Evolutionary conservation across 2,329 filamentous ascomycete species (phyloP).

Genomic region (Alternaria sp.): DNA sequence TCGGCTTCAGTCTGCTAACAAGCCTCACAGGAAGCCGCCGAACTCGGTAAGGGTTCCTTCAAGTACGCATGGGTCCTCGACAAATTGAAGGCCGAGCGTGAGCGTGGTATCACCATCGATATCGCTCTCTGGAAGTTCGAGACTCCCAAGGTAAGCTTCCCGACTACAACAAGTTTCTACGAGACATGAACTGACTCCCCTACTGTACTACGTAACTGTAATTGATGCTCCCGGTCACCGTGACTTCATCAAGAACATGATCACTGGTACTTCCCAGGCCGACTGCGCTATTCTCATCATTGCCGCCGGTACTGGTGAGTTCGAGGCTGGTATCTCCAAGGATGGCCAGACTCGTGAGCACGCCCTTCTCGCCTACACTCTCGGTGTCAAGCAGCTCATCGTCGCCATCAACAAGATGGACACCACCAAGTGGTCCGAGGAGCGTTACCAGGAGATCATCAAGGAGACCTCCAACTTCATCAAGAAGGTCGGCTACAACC

Average conservation of each 20-base stretch:
- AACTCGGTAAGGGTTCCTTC: constrained; percentile 99
- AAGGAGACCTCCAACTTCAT: constrained; percentile 99
- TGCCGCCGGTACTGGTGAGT: constrained; percentile 99
- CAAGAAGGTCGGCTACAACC: constrained; percentile 99
- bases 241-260: constrained; percentile 99
- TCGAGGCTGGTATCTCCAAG: constrained; percentile 99
- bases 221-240: constrained; percentile 79
- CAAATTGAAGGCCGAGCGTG: constrained; percentile 99
- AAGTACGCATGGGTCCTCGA: constrained; percentile 99
- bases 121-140: constrained; percentile 99
- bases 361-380: constrained; percentile 99
- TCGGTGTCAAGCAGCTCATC: constrained; percentile 99
- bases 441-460: constrained; percentile 98
- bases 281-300: constrained; percentile 99
- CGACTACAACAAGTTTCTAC: no score
- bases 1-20: constrained; percentile 40
- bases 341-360: constrained; percentile 99
- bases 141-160: constrained; percentile 71
- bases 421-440: constrained; percentile 97
- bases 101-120: constrained; percentile 99
- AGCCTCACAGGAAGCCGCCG: constrained; percentile 82
- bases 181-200: no score
- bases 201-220: no score
- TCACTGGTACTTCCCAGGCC: constrained; percentile 99
- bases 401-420: constrained; percentile 99